Evolutionary conservation across 176 grass and related monocot genomes (phyloP).

Genomic region (Bromus sterilis): DNA sequence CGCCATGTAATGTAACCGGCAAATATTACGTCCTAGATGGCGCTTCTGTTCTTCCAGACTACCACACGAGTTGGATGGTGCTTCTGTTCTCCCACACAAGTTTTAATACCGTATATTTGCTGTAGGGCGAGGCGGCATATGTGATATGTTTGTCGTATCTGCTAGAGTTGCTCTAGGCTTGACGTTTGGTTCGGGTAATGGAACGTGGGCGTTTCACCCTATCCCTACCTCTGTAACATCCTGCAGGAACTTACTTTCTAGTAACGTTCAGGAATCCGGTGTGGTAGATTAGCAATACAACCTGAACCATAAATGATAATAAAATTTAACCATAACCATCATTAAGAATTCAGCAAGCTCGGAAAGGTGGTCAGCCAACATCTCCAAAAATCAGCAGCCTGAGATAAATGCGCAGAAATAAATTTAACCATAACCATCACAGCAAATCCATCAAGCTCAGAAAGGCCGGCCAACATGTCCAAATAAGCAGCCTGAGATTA

Average conservation of each 20-base stretch:
- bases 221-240: too few relatives aligned
- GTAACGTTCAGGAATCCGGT: neutral
- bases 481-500: neutral
- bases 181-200: too few relatives aligned
- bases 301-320: neutral
- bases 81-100: too few relatives aligned
- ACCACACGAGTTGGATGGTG: too few relatives aligned
- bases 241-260: neutral
- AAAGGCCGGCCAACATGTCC: neutral
- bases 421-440: neutral
- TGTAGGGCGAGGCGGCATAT: too few relatives aligned
- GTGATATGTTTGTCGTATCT: too few relatives aligned
- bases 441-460: neutral
- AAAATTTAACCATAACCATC: neutral
- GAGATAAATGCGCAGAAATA: neutral
- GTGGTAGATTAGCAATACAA: neutral
- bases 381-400: neutral
- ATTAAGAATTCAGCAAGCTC: neutral
- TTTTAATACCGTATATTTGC: too few relatives aligned
- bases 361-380: neutral
- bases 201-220: too few relatives aligned
- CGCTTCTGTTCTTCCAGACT: too few relatives aligned
- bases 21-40: too few relatives aligned
- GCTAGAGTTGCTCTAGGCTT: too few relatives aligned
- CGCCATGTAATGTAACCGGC: too few relatives aligned